These are phyloP conservation scores for Fraxinus platypoda DNA, from an alignment of 305 asterid genomes.

Conservation along the genomic window DNA sequence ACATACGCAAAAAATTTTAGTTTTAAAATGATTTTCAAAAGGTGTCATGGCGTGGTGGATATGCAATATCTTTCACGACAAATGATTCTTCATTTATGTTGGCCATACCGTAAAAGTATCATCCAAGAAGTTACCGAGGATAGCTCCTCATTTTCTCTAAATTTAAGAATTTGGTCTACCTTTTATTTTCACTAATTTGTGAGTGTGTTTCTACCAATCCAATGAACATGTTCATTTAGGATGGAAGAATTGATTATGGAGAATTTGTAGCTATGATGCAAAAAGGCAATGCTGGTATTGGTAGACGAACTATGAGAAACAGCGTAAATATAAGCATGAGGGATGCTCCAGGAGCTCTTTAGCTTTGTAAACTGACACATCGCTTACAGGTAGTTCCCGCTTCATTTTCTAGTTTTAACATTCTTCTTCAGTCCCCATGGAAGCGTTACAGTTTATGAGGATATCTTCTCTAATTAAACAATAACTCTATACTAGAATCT, in stretches of 20 bases:
- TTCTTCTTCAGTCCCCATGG: neutral
- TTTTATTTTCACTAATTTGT: neutral
- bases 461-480: neutral
- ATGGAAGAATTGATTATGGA: constrained; percentile 94
- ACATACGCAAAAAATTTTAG: neutral
- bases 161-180: neutral
- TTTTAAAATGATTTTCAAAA: neutral
- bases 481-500: neutral
- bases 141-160: neutral
- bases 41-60: neutral
- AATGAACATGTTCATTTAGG: constrained; percentile 40
- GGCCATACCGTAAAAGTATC: neutral
- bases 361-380: constrained; percentile 28
- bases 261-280: constrained; percentile 98
- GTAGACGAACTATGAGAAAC: constrained; percentile 97
- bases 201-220: neutral
- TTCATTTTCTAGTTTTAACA: neutral
- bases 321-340: constrained; percentile 94
- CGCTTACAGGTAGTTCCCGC: constrained; percentile 30
- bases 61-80: neutral
- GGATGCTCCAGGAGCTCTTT: constrained; percentile 70
- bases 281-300: constrained; percentile 88
- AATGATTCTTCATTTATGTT: neutral
- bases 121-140: neutral
- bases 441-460: neutral